Evolutionary conservation across 768 basidiomycete genomes (phyloP).

Genomic region (Saitozyma sp.): DNA sequence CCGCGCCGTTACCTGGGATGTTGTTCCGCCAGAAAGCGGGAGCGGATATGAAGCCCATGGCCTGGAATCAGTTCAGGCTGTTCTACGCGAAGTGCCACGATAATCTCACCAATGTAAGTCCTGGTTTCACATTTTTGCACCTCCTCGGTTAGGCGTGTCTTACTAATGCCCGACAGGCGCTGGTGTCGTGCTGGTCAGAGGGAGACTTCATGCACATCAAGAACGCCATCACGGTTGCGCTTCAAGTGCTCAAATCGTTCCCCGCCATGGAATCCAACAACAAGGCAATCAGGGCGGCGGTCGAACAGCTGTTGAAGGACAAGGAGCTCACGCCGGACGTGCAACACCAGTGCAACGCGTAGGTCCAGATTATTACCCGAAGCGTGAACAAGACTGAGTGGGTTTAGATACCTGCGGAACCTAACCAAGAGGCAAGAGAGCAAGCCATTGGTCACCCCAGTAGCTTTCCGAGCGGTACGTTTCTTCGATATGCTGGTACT

Average conservation of each 20-base stretch:
- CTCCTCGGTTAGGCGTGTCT: not conserved
- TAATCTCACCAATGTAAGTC: slow-evolving; percentile 67
- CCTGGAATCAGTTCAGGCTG: slow-evolving; percentile 69
- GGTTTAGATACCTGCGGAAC: slow-evolving; percentile 11
- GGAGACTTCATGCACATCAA: slow-evolving; percentile 96
- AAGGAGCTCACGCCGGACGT: slow-evolving; percentile 24
- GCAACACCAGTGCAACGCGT: slow-evolving; percentile 29
- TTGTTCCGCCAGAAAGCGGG: slow-evolving; percentile 56
- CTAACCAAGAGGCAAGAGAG: slow-evolving; percentile 27
- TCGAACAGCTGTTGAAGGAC: slow-evolving; percentile 28
- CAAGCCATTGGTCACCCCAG: slow-evolving; percentile 29
- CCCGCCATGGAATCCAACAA: slow-evolving; percentile 65
- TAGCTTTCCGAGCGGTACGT: slow-evolving; percentile 24
- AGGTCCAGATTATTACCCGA: slow-evolving; percentile 4
- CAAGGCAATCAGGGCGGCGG: slow-evolving; percentile 27
- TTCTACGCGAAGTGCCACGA: slow-evolving; percentile 82
- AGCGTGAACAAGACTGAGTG: not conserved
- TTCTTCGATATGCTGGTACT: not conserved
- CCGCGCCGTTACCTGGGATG: slow-evolving; percentile 71
- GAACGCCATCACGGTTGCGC: slow-evolving; percentile 90
- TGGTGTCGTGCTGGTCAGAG: slow-evolving; percentile 77
- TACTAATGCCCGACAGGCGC: slow-evolving; percentile 56
- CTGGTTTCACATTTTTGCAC: not conserved
- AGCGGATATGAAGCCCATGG: slow-evolving; percentile 55
- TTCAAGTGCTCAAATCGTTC: slow-evolving; percentile 86